These are phyloP conservation scores for Kwoniella bestiolae DNA, from an alignment of 768 basidiomycete genomes.

Conservation along the genomic window DNA sequence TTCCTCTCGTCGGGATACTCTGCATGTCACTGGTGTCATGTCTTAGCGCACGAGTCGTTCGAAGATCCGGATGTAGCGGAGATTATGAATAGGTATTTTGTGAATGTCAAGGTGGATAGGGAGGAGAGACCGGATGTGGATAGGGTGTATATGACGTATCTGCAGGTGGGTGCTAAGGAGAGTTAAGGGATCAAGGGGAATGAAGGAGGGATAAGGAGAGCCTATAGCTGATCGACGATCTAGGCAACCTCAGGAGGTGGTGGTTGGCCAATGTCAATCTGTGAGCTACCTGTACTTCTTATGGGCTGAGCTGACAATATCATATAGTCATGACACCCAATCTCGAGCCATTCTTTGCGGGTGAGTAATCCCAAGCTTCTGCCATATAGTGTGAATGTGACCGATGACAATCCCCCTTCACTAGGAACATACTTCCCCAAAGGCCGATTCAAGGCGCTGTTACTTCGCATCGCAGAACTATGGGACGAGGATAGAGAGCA, in stretches of 20 bases:
- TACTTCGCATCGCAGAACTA: constrained; percentile 44
- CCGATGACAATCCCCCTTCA: no score
- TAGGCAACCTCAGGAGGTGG: constrained; percentile 51
- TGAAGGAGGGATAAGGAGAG: neutral
- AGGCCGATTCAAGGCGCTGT: constrained; percentile 33
- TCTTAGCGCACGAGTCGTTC: constrained; percentile 58
- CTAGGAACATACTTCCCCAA: constrained; percentile 51
- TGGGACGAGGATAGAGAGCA: constrained; percentile 49
- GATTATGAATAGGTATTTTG: constrained; percentile 59
- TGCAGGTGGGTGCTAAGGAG: constrained; percentile 46
- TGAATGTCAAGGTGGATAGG: constrained; percentile 60
- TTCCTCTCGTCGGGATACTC: constrained; percentile 61
- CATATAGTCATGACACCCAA: constrained; percentile 46
- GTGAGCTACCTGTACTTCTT: constrained; percentile 26
- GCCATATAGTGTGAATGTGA: no score
- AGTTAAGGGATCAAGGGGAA: neutral
- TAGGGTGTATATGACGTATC: constrained; percentile 61
- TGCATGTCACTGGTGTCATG: constrained; percentile 59
- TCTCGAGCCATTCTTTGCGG: constrained; percentile 51
- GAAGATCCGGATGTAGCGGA: constrained; percentile 58
- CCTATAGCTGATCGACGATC: neutral
- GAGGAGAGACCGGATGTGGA: constrained; percentile 61
- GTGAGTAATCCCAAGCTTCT: constrained; percentile 26
- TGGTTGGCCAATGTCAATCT: constrained; percentile 54
- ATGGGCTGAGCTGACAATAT: neutral